Base-by-base conservation (phyloP, 2,329 filamentous ascomycete species). In the Tothia fuscella region DNA sequence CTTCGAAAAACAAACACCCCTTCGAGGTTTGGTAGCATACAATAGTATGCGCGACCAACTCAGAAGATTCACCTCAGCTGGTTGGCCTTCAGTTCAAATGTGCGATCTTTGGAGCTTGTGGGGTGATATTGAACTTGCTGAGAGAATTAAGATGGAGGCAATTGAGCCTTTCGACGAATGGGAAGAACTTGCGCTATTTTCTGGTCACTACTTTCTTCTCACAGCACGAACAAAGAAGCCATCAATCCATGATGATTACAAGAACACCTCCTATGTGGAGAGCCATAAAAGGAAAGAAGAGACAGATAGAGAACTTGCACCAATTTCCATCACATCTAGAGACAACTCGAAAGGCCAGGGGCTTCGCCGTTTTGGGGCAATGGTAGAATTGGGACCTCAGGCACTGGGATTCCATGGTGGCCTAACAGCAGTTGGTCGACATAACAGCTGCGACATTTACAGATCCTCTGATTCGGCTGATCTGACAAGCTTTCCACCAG, bases 111-210 rank as follows among this genome's bases (percentile, higher is more conserved):
- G 88, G 85, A 74, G 86, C 42, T 66, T 87, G 1, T 95, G 88
- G 88, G 76, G 72, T 9, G 76, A 82, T 49, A 65, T 76, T 12
- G 55, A 63, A 3, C 88, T 88, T 56, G 60, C 68, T 1, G 71
- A 84, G 47, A 72, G 84, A 48, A 63, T 56, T 26, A 63, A 62
- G 9, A 62, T 95, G 12, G 80, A 94, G 50, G 55, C 63, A 1
- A 60, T 87, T 13, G 89, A 95, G 54, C 77, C 81, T 1, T 95
- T 96, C 55, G 89, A 96, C 57, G 88, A 95, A 60, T 94, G 86
- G 86, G 89, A 96, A 59, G 89, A 95, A 53, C 87, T 95, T 55
- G 78, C 82, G 2, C 66, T 94, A 1, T 94, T 93, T 57, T 77
- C 75, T 2, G 78, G 78, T 25, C 88, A 95, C 59, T 93, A 94